Percentiles rank a stretch among this genome's conserved stretches.
Evolutionary conservation across 202 grass and related monocot species (phyloP).

Genomic region (Bolboschoenoplectus hybrid): DNA sequence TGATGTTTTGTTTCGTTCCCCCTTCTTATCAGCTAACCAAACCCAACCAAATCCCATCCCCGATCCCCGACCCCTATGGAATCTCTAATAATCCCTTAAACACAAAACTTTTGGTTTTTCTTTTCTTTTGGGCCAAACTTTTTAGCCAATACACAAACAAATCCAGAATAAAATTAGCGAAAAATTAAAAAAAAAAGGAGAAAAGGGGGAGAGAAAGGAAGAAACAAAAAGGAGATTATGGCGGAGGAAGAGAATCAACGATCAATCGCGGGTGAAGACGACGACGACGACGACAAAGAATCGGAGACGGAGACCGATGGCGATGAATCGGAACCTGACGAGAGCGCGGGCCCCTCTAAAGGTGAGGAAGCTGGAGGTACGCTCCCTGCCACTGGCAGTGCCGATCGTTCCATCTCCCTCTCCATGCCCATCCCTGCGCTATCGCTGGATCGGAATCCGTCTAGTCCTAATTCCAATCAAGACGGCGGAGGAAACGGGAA

Average conservation of each 20-base stretch:
- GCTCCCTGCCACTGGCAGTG: neutral
- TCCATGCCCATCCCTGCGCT: neutral
- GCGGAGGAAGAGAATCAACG: conserved; percentile 36
- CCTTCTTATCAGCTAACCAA: conserved; percentile 15
- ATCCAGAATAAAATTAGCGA: neutral
- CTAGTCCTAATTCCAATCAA: neutral
- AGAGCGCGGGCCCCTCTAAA: neutral
- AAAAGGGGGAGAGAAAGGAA: neutral
- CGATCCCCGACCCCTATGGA: neutral
- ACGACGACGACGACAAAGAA: conserved; percentile 29
- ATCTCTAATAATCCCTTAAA: conserved; percentile 4
- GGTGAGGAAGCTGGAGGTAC: neutral
- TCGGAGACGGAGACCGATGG: conserved; percentile 32
- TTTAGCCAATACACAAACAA: neutral
- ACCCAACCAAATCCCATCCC: conserved; percentile 20
- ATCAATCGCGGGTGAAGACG: conserved; percentile 16
- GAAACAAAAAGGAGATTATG: conserved; percentile 9
- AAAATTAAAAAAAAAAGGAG: neutral
- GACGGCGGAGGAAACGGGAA: neutral
- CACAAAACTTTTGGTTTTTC: neutral
- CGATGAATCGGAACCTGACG: conserved; percentile 34
- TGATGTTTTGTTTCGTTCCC: neutral
- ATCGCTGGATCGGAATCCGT: neutral
- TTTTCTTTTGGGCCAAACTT: neutral
- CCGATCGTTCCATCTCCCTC: neutral